Evolutionary conservation across 208 protist species (phyloP), one percentile per base, ranked within the genome.

Genomic region (Tritrichomonas foetus): DNA sequence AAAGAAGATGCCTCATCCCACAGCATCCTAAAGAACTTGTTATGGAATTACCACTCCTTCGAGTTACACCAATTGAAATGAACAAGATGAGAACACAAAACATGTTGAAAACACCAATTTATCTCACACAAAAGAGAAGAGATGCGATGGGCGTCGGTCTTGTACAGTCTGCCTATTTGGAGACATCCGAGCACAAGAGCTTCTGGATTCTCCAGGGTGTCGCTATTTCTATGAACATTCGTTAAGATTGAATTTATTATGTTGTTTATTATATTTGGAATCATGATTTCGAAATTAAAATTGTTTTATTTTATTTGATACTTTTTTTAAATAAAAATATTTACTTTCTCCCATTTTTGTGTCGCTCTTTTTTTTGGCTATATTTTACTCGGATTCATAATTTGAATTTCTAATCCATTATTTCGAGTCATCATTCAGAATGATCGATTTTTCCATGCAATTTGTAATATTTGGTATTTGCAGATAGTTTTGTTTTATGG

Each of bases 21-120:
- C 98, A 99, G 95, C 53, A 95, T 27, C 98, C 98, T 95, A 99
- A 99, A 96, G 95, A 98, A 95, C 97, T 99, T 49, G 97, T 98
- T 44, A 95, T 96, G 22, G 97, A 98, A 94, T 97, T 99, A 94
- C 99, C 99, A 11, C 97, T 99, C 27, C 96, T 99, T 95, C 97
- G 99, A 94, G 97, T 99, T 94, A 97, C 99, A 66, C 99, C 99
- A 30, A 98, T 98, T 11, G 98, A 99, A 96, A 94, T 95, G 41
- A 97, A 96, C 66, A 97, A 98, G 33, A 95, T 99, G 30, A 98
- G 98, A 96, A 96, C 97, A 53, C 96, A 98, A 41, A 97, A 97
- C 78, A 98, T 97, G 16, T 98, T 99, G 94, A 96, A 96, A 53
- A 98, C 98, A 30, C 99, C 99, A n/a, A 98, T 99, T 53, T 99